Conservation (phyloP, 1,284 basidiomycete species). For the Gymnopus androsaceus region DNA sequence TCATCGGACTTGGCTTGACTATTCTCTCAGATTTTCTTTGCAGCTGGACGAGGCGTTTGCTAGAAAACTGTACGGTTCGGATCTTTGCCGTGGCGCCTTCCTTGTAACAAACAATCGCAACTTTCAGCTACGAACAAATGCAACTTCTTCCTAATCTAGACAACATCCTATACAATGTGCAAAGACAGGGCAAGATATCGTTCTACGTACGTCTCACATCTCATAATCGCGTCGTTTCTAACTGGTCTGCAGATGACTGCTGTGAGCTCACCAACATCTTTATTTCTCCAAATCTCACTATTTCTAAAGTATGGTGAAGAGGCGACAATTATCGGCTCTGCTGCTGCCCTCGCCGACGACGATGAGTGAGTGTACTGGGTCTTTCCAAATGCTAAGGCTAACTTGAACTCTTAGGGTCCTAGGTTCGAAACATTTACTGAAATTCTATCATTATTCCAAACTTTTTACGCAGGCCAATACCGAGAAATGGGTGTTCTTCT, state of each 20-base stretch:
- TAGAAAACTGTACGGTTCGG: constrained; percentile 55
- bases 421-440: constrained; percentile 40
- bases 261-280: constrained; percentile 40
- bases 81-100: constrained; percentile 10
- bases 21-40: not conserved
- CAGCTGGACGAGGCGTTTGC: constrained; percentile 76
- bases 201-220: constrained; percentile 73
- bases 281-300: constrained; percentile 16
- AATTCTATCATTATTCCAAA: not conserved
- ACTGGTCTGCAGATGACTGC: constrained; percentile 66
- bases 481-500: constrained; percentile 90
- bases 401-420: constrained; percentile 48
- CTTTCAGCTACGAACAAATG: constrained; percentile 76
- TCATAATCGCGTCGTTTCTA: constrained; percentile 9
- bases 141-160: constrained; percentile 83
- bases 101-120: not conserved
- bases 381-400: not conserved
- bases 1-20: not conserved
- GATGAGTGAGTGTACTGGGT: constrained; percentile 73
- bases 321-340: constrained; percentile 88
- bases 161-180: constrained; percentile 88
- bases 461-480: constrained; percentile 65
- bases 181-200: constrained; percentile 91
- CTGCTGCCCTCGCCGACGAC: constrained; percentile 78
- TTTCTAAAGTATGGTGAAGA: constrained; percentile 84